These are phyloP conservation scores for Hippophae tibetana DNA, from an alignment of 306 rosid genomes.

Conservation along the genomic window DNA sequence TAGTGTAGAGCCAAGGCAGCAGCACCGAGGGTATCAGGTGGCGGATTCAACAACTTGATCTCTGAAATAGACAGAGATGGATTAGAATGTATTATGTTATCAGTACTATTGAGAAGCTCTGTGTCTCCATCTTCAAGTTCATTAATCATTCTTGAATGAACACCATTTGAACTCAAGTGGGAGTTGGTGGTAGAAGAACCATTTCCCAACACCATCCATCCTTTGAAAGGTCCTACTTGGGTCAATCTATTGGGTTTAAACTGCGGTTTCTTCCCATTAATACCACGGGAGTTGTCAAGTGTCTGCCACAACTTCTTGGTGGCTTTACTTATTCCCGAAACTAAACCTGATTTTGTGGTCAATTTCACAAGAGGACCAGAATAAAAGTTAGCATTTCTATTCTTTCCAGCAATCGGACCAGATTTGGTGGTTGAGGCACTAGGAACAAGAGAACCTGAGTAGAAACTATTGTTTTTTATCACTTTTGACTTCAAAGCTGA, in stretches of 20 bases:
- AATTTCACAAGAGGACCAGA: constrained; percentile 72
- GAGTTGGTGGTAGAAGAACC: constrained; percentile 40
- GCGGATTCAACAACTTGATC: constrained; percentile 58
- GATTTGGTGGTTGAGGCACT: constrained; percentile 48
- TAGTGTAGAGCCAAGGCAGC: constrained; percentile 92
- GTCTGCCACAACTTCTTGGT: constrained; percentile 49
- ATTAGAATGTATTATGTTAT: constrained; percentile 21
- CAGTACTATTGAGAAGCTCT: constrained; percentile 18
- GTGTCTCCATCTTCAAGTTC: constrained; percentile 24
- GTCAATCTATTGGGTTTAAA: constrained; percentile 47
- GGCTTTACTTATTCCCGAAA: constrained; percentile 44
- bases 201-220: constrained; percentile 40
- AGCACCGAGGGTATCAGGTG: constrained; percentile 78
- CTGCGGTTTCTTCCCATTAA: constrained; percentile 42
- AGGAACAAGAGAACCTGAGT: constrained; percentile 61
- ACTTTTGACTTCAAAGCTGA: constrained; percentile 31
- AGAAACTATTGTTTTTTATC: constrained; percentile 35
- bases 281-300: constrained; percentile 25
- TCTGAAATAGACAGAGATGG: constrained; percentile 34
- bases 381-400: constrained; percentile 33
- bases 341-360: constrained; percentile 37
- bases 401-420: constrained; percentile 44
- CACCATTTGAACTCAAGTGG: constrained; percentile 28
- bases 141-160: constrained; percentile 29
- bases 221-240: constrained; percentile 90